Conservation (phyloP, 176 grass and related monocot genomes). For the barley (Hordeum vulgare) region MorexV3_pseudomolecules_assembly NC_058523.1:177860539-177861038, state of each 20-base stretch:
- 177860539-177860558: too few relatives aligned
- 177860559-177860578: too few relatives aligned
- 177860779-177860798: not conserved
- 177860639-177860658: not conserved
- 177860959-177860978: not conserved
- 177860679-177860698: not conserved
- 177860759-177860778: not conserved
- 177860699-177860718: not conserved
- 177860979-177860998: constrained; percentile 5
- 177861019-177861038: not conserved
- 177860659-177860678: not conserved
- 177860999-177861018: not conserved
- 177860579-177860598: too few relatives aligned
- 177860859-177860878: not conserved
- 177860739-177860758: constrained; percentile 11
- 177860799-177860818: constrained; percentile 5
- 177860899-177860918: constrained; percentile 1
- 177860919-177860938: not conserved
- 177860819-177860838: not conserved
- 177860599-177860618: too few relatives aligned
- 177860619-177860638: too few relatives aligned
- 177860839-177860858: not conserved
- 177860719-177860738: not conserved
- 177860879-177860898: not conserved
- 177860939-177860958: not conserved